Conservation (phyloP, 768 basidiomycete genomes). For the Boletus barrowsii region DNA sequence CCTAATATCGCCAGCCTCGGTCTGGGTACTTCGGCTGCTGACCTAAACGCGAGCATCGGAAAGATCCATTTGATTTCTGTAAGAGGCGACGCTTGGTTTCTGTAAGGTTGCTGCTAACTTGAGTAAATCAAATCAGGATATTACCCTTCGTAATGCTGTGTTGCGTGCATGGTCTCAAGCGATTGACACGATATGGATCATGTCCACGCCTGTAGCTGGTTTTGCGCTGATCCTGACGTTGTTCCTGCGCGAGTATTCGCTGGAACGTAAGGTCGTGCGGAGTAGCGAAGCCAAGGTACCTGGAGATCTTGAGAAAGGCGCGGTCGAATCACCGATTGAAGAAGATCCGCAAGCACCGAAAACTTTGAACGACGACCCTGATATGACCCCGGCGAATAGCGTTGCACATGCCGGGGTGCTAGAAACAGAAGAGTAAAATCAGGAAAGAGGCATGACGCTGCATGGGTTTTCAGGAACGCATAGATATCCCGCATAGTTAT, state of each 20-base stretch:
- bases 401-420: neutral
- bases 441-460: neutral
- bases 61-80: slow-evolving; percentile 35
- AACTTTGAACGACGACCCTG: neutral
- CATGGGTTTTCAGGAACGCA: neutral
- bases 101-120: neutral
- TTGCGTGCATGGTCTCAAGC: slow-evolving; percentile 65
- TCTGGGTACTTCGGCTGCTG: slow-evolving; percentile 38
- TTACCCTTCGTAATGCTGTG: slow-evolving; percentile 44
- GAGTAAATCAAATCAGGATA: slow-evolving; percentile 38
- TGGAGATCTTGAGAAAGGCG: slow-evolving; percentile 33
- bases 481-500: neutral
- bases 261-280: slow-evolving; percentile 50
- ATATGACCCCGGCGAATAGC: neutral
- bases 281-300: slow-evolving; percentile 24
- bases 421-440: neutral
- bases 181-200: slow-evolving; percentile 63
- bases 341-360: neutral
- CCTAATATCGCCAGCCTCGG: slow-evolving; percentile 28
- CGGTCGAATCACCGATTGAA: neutral
- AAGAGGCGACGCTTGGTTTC: neutral
- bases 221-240: slow-evolving; percentile 49
- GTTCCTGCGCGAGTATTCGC: slow-evolving; percentile 58
- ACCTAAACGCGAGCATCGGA: slow-evolving; percentile 46
- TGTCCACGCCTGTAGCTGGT: slow-evolving; percentile 56